These are phyloP conservation scores for Xylaria longipes DNA, from an alignment of 495 filamentous ascomycete genomes.

Conservation along the genomic window DNA sequence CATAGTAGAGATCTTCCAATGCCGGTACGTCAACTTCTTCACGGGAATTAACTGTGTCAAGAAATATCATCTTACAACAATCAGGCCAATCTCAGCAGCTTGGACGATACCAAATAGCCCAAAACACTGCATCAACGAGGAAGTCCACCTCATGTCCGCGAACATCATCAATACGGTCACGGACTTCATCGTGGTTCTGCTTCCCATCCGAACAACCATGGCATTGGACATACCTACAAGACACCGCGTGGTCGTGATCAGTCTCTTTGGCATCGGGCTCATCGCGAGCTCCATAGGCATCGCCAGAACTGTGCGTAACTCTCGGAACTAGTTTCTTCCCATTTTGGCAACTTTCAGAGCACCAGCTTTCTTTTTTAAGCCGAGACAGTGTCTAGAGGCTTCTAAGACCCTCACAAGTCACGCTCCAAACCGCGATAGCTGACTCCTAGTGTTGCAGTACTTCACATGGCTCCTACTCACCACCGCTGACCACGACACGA, in stretches of 20 bases:
- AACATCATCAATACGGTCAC: conserved; percentile 67
- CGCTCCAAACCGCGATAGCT: no score
- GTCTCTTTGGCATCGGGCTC: conserved; percentile 65
- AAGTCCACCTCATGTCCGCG: conserved; percentile 55
- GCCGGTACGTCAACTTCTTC: conserved; percentile 51
- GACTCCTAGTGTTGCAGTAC: no score
- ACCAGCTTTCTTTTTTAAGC: no score
- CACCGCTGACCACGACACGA: conserved; percentile 49
- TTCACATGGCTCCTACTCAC: conserved; percentile 37
- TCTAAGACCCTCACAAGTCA: no score
- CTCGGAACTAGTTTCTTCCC: no score
- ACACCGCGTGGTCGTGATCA: conserved; percentile 62
- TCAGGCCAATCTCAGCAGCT: conserved; percentile 60
- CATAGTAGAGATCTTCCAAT: conserved; percentile 61
- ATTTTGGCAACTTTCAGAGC: no score
- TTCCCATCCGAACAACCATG: conserved; percentile 67
- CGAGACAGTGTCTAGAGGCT: no score
- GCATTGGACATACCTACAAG: conserved; percentile 59
- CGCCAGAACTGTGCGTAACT: conserved; percentile 60
- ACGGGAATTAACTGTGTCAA: not conserved
- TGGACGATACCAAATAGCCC: conserved; percentile 53
- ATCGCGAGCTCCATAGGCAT: conserved; percentile 64
- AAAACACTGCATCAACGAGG: conserved; percentile 58
- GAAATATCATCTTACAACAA: not conserved
- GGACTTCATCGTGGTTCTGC: conserved; percentile 61